Conservation (phyloP, 345 rosid genomes). For the Alliaria petiolata region DNA sequence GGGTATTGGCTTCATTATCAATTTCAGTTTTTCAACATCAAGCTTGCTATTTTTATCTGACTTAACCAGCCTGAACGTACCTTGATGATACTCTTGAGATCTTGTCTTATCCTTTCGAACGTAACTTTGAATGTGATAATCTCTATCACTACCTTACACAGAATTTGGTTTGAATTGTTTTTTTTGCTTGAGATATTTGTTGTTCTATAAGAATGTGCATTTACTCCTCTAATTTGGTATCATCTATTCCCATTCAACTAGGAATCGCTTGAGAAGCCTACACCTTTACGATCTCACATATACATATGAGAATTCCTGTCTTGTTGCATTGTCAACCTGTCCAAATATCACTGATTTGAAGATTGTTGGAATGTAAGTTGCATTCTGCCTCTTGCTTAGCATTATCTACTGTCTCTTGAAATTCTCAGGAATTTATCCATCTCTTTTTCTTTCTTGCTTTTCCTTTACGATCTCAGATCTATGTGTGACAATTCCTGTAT, state of each 20-base stretch:
- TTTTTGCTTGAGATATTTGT: neutral
- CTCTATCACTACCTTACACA: neutral
- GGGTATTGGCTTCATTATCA: neutral
- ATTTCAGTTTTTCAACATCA: no score
- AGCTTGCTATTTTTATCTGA: no score
- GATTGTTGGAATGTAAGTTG: slow-evolving; percentile 81
- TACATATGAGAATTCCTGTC: neutral
- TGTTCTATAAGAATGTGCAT: neutral
- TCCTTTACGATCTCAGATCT: no score
- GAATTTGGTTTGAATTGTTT: neutral
- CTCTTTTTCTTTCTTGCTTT: no score
- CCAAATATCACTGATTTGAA: slow-evolving; percentile 64
- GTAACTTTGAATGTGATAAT: neutral
- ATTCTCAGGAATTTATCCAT: neutral
- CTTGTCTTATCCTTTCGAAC: neutral
- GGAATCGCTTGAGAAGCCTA: slow-evolving; percentile 58
- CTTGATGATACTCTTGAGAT: no score
- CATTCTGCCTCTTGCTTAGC: neutral
- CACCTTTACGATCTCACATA: slow-evolving; percentile 62
- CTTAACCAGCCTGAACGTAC: no score
- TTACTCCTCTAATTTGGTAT: slow-evolving; percentile 2
- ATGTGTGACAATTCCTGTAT: no score
- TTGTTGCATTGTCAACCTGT: slow-evolving; percentile 53
- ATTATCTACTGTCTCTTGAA: neutral
- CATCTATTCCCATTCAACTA: slow-evolving; percentile 19